Evolutionary conservation across 768 basidiomycete genomes (phyloP), one percentile per base, ranked within the genome.

Genomic region (Daedaleopsis nitida): DNA sequence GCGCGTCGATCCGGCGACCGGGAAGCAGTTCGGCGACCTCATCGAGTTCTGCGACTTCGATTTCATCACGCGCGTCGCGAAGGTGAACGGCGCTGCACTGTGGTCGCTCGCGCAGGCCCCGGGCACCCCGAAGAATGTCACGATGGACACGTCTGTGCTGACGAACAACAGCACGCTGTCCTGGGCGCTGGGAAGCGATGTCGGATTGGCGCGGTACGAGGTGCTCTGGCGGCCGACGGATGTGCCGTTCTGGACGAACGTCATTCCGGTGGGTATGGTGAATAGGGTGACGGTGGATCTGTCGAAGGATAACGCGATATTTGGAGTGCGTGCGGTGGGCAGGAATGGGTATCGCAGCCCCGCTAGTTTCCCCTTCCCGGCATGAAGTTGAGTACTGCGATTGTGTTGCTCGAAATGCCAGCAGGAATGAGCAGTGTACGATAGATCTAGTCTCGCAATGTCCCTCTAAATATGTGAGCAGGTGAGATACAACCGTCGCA

Each of bases 31-130:
- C 64, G 84, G 84, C 39, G 84, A 85, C 69, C 77, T 84, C 48
- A 66, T 72, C 48, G 78, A 84, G 67, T 84, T 83, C 64, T 77
- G 76, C 68, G 83, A 85, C 73, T 78, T 83, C 53, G 76, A 82
- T 17, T 84, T 79, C 68, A 79, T 73, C 52, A 71, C 78, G 17
- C 78, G 81, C 23, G 83, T 83, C 16, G 82, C 78, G 7, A 76
- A 73, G 52, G 83, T 84, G 50, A 84, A 84, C 59, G 81, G 78
- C 1, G 83, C 81, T 1, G 78, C 78, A 6, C 51, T 84, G n/a
- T 85, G 83, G 83, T 81, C 82, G n/a, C 73, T 85, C 23, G 84
- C 83, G 6, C 78, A 83, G 58, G 82, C 82, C 0, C 83, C 83
- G 2, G 81, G 81, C 32, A 83, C 81, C 17, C 82, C 83, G 11